Evolutionary conservation across 306 rosid genomes (phyloP).

Genomic region (Gillenia trifoliata): DNA sequence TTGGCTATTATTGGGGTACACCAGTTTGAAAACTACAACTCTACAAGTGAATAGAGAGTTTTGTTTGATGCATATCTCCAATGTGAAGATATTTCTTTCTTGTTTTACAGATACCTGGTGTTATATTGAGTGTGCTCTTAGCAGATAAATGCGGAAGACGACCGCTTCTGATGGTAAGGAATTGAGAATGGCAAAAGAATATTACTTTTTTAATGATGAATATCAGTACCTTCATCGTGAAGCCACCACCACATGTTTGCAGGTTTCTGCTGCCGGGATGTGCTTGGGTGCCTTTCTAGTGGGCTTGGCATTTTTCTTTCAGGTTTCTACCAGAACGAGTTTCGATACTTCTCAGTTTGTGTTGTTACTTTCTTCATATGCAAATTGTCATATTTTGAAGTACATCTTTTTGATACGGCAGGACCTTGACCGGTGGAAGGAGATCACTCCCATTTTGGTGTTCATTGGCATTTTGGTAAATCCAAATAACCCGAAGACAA

Average conservation of each 20-base stretch:
- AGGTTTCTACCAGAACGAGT: neutral
- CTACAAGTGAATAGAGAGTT: neutral
- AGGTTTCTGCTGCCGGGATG: slow-evolving; percentile 10
- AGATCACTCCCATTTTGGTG: slow-evolving; percentile 17
- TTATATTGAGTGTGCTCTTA: slow-evolving; percentile 1
- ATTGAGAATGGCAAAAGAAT: neutral
- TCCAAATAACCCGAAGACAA: neutral
- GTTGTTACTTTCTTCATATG: no score
- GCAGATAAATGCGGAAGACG: slow-evolving; percentile 22
- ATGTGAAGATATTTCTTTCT: no score
- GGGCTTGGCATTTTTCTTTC: slow-evolving; percentile 15
- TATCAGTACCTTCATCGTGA: neutral
- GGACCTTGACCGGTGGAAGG: neutral
- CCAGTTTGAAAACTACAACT: no score
- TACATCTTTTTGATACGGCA: no score
- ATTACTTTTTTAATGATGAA: neutral
- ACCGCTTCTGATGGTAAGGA: slow-evolving; percentile 20
- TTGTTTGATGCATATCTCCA: neutral
- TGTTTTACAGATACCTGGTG: neutral
- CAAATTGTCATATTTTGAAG: no score
- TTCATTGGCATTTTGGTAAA: slow-evolving; percentile 21
- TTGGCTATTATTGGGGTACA: slow-evolving; percentile 23
- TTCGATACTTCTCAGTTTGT: no score
- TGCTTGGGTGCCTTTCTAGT: slow-evolving; percentile 2
- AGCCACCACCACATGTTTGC: neutral